Evolutionary conservation across 2,329 filamentous ascomycete species (phyloP).

Genomic region (Cryphonectria japonica): DNA sequence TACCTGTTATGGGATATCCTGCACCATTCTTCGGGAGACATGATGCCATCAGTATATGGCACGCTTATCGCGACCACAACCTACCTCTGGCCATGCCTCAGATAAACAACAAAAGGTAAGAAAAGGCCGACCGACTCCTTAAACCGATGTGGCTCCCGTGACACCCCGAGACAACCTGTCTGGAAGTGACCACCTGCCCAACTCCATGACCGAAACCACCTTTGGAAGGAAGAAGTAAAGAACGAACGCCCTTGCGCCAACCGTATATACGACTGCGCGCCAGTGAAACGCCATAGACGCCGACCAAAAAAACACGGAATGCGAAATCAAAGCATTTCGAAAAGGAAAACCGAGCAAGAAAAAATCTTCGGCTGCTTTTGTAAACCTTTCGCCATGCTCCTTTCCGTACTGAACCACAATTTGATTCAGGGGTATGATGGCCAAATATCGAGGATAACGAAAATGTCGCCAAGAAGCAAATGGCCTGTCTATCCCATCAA

Average conservation of each 20-base stretch:
- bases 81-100: conserved; percentile 3
- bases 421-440: conserved; percentile 21
- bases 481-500: conserved; percentile 16
- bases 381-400: conserved; percentile 25
- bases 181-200: conserved; percentile 19
- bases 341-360: conserved; percentile 24
- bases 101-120: conserved; percentile 8
- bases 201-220: conserved; percentile 24
- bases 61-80: not conserved
- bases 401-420: conserved; percentile 19
- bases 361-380: conserved; percentile 24
- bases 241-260: conserved; percentile 23
- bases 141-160: conserved; percentile 5
- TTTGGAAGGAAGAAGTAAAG: conserved; percentile 15
- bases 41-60: conserved; percentile 7
- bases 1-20: conserved; percentile 7
- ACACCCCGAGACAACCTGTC: conserved; percentile 15
- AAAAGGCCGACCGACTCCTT: conserved; percentile 3
- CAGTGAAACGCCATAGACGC: conserved; percentile 22
- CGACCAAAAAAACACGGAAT: conserved; percentile 9
- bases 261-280: conserved; percentile 21
- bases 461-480: conserved; percentile 16
- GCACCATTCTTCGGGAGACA: conserved; percentile 3
- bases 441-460: conserved; percentile 21
- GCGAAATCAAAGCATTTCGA: conserved; percentile 12